These are phyloP conservation scores for Uncinocarpus reesii DNA, from an alignment of 2,329 filamentous ascomycete species.

Conservation along the genomic window DNA sequence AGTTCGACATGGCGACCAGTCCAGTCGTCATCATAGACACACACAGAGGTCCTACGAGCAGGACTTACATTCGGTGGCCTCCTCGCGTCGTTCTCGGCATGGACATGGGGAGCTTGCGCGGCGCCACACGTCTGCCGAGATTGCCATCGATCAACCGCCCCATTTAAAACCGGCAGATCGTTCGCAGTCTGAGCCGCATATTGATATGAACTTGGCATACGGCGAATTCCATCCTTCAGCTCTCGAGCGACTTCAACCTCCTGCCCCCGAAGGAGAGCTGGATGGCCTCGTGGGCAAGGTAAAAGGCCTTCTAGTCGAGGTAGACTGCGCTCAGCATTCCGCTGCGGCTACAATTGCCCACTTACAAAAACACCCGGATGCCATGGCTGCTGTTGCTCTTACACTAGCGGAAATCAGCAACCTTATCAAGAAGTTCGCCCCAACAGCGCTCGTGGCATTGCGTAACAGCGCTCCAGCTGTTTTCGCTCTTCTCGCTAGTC, in stretches of 20 bases:
- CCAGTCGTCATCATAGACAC: conserved; percentile 22
- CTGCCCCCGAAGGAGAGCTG: conserved; percentile 45
- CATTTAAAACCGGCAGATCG: conserved; percentile 17
- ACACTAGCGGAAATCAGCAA: conserved; percentile 85
- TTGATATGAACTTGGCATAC: conserved; percentile 90
- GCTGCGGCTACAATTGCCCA: conserved; percentile 73
- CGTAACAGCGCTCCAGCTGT: conserved; percentile 76
- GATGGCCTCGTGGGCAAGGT: conserved; percentile 62
- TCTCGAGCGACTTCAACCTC: conserved; percentile 38
- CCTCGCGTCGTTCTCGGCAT: conserved; percentile 13
- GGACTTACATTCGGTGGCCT: conserved; percentile 23
- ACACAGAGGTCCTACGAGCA: conserved; percentile 23
- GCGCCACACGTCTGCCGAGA: conserved; percentile 33
- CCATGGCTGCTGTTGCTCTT: conserved; percentile 84
- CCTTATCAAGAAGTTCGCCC: conserved; percentile 71
- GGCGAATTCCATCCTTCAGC: conserved; percentile 64
- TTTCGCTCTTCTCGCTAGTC: conserved; percentile 74
- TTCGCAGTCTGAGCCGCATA: conserved; percentile 26
- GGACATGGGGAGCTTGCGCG: conserved; percentile 23
- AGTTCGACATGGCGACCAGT: conserved; percentile 23
- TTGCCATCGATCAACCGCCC: conserved; percentile 16
- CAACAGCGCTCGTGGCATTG: conserved; percentile 62
- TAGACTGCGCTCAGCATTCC: conserved; percentile 76
- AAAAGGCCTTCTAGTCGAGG: conserved; percentile 71
- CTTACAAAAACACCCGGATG: conserved; percentile 72